Evolutionary conservation across 352 stramenopile species (phyloP).

Genomic region (Globisporangium cystogenes): DNA sequence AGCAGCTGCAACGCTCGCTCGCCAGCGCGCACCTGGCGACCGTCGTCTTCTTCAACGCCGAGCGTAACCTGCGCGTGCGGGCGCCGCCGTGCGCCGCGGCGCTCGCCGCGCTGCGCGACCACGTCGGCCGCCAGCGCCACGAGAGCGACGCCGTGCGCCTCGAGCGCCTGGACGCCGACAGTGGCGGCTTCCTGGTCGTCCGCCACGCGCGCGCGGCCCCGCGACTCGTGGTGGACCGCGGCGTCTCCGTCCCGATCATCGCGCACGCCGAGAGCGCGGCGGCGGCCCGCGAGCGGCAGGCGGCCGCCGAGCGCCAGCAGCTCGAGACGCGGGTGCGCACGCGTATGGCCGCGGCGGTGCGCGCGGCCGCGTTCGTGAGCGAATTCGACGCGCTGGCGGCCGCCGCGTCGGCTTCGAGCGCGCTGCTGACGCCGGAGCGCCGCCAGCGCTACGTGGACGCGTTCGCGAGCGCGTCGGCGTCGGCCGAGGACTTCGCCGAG

Average conservation of each 20-base stretch:
- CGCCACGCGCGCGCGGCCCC: not conserved
- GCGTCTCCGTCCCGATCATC: not conserved
- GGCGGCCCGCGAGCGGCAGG: not conserved
- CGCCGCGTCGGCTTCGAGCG: not conserved
- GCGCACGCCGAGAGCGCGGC: not conserved
- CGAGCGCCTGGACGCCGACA: not conserved
- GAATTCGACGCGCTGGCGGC: conserved; percentile 1
- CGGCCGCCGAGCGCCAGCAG: not conserved
- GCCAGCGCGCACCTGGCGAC: not conserved
- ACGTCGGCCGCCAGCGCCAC: not conserved
- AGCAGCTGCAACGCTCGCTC: conserved; percentile 3
- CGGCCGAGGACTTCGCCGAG: conserved; percentile 3
- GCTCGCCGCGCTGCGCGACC: not conserved
- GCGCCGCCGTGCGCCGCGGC: conserved; percentile 3
- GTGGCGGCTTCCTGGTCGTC: not conserved
- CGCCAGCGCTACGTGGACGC: conserved; percentile 5
- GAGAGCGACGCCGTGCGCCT: not conserved
- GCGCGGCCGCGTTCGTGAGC: conserved; percentile 4
- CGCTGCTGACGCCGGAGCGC: not conserved
- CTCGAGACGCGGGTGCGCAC: not conserved
- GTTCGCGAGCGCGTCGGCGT: conserved; percentile 1
- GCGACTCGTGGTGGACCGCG: not conserved
- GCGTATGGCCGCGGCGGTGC: not conserved
- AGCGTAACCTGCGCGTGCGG: not conserved
- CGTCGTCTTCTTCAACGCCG: conserved; percentile 7